Conservation (phyloP, 2,329 filamentous ascomycete species). For the Plenodomus lindquistii region DNA sequence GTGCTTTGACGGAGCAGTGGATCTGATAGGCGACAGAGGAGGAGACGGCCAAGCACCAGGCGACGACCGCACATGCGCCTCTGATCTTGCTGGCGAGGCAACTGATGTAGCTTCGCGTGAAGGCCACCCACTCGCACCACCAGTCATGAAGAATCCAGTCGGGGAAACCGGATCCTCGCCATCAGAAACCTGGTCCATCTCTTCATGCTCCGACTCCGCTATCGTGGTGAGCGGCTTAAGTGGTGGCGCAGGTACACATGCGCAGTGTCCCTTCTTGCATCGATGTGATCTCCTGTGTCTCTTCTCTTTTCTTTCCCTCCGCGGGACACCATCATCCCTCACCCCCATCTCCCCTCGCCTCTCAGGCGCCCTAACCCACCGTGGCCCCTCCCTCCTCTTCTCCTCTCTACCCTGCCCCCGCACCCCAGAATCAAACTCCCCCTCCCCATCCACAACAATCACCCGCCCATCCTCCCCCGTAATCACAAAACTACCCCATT, state of each 20-base stretch:
- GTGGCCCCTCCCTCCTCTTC: constrained; percentile 1
- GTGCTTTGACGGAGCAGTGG: not conserved
- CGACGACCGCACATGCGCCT: constrained; percentile 3
- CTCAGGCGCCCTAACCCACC: constrained; percentile 5
- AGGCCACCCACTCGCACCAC: constrained; percentile 18
- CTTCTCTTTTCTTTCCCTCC: not conserved
- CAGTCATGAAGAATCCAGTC: constrained; percentile 28
- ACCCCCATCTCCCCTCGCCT: not conserved
- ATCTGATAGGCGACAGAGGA: constrained; percentile 4
- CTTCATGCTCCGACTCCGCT: constrained; percentile 15
- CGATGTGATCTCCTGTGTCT: not conserved
- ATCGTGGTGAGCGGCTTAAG: constrained; percentile 11
- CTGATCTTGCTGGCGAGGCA: not conserved
- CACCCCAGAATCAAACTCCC: constrained; percentile 31
- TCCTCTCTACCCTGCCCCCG: not conserved
- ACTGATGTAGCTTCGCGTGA: constrained; percentile 4
- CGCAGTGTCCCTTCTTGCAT: not conserved
- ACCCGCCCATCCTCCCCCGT: constrained; percentile 27
- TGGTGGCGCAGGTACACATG: not conserved
- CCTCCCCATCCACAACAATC: constrained; percentile 29
- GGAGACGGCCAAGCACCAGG: constrained; percentile 16
- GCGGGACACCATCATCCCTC: not conserved
- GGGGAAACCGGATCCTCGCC: constrained; percentile 12
- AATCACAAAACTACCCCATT: constrained; percentile 31
- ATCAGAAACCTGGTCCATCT: not conserved